phyloP scores from a whole-genome alignment of 73 alveolate genomes.

The Paramecium caudatum region DNA sequence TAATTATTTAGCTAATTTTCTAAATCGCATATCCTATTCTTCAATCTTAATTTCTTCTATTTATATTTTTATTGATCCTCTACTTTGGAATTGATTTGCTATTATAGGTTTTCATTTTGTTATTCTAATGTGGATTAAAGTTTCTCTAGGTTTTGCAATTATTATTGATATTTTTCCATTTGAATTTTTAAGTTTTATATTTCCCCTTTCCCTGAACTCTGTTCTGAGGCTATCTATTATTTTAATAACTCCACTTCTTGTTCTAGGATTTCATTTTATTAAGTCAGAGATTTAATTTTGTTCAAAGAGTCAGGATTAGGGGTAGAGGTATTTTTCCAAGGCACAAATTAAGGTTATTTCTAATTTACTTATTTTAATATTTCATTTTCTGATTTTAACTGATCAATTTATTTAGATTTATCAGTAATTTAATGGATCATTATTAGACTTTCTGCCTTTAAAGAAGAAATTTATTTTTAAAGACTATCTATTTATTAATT shows the following conservation, averaged over 20 bases:
- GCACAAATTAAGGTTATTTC: too few relatives aligned
- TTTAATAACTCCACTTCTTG: neutral
- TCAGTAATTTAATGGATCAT: too few relatives aligned
- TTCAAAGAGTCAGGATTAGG: too few relatives aligned
- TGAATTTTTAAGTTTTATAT: neutral
- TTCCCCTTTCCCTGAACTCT: neutral
- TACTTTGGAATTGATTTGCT: neutral
- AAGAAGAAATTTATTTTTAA: too few relatives aligned
- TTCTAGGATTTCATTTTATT: neutral
- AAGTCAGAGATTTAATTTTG: neutral
- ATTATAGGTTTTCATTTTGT: neutral
- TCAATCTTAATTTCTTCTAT: neutral
- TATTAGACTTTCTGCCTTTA: too few relatives aligned
- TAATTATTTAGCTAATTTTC: neutral
- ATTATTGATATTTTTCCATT: neutral
- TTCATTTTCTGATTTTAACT: too few relatives aligned
- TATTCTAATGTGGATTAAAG: too few relatives aligned
- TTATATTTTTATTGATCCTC: neutral
- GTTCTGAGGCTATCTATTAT: conserved; percentile 21
- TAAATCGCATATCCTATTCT: neutral
- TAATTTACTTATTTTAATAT: too few relatives aligned
- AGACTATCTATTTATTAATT: too few relatives aligned
- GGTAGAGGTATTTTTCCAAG: too few relatives aligned
- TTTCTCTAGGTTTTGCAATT: neutral
- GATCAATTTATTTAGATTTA: too few relatives aligned